Evolutionary conservation across 306 rosid species (phyloP).

Genomic region (Lagenaria siceraria): DNA sequence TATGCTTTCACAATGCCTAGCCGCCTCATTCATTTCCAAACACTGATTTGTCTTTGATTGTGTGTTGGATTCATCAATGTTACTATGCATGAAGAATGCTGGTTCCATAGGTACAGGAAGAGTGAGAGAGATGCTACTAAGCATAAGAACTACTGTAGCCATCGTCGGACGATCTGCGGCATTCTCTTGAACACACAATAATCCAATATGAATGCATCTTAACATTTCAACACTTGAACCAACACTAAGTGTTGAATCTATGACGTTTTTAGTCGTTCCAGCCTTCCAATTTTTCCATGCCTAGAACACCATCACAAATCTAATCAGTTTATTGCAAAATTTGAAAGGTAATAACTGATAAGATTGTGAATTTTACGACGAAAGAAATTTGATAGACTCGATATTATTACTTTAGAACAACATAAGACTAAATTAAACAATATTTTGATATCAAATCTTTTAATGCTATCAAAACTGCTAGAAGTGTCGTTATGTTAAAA

Average conservation of each 20-base stretch:
- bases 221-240: neutral
- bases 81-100: neutral
- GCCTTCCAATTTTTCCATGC: neutral
- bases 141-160: constrained; percentile 19
- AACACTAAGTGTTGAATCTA: neutral
- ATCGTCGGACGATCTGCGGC: constrained; percentile 15
- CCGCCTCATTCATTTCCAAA: neutral
- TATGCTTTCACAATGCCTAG: neutral
- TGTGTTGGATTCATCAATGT: neutral
- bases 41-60: neutral
- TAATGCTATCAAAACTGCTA: neutral
- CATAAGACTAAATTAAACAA: no score
- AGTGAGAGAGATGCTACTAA: constrained; percentile 1
- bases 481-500: neutral
- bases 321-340: neutral
- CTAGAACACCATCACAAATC: neutral
- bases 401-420: no score
- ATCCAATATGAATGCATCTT: constrained; percentile 15
- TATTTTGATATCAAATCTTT: no score
- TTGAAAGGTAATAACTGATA: no score
- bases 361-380: no score
- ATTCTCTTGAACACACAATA: constrained; percentile 22
- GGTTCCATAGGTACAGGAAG: constrained; percentile 1
- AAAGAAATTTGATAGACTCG: no score
- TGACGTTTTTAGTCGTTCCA: neutral